These are phyloP conservation scores for Pulveroboletus sp. DNA, from an alignment of 768 basidiomycete species.

Conservation along the genomic window DNA sequence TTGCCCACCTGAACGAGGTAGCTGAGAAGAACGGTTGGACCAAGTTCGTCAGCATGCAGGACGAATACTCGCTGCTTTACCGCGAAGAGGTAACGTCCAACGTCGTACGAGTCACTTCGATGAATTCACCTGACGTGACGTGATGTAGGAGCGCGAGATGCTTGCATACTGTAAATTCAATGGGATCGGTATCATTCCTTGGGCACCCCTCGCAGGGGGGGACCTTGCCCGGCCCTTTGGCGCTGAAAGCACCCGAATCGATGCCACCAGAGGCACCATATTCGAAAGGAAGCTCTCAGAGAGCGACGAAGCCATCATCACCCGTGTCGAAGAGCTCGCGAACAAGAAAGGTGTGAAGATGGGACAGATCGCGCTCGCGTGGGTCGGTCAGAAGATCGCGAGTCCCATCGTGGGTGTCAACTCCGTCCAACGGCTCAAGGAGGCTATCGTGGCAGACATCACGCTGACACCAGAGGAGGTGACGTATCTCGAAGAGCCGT, in stretches of 20 bases:
- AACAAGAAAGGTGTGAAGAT: slow-evolving; percentile 37
- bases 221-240: slow-evolving; percentile 36
- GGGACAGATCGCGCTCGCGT: slow-evolving; percentile 45
- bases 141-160: slow-evolving; percentile 41
- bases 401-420: slow-evolving; percentile 45
- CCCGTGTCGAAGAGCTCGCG: slow-evolving; percentile 40
- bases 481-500: slow-evolving; percentile 30
- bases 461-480: slow-evolving; percentile 29
- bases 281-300: slow-evolving; percentile 25
- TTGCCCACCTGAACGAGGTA: slow-evolving; percentile 40
- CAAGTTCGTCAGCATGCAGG: slow-evolving; percentile 53
- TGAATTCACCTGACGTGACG: neutral
- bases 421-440: slow-evolving; percentile 29
- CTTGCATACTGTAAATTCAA: slow-evolving; percentile 41
- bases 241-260: slow-evolving; percentile 19
- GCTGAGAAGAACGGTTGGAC: slow-evolving; percentile 45
- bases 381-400: slow-evolving; percentile 38
- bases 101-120: no score
- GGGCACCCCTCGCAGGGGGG: slow-evolving; percentile 41
- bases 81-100: slow-evolving; percentile 40
- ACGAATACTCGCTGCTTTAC: slow-evolving; percentile 50
- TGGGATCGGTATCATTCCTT: slow-evolving; percentile 52
- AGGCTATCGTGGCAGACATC: slow-evolving; percentile 24
- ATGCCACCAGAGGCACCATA: slow-evolving; percentile 12
- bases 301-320: slow-evolving; percentile 34